Base-by-base conservation (phyloP, 371 early-diverging fungal species). In the Apophysomyces sp. region DNA sequence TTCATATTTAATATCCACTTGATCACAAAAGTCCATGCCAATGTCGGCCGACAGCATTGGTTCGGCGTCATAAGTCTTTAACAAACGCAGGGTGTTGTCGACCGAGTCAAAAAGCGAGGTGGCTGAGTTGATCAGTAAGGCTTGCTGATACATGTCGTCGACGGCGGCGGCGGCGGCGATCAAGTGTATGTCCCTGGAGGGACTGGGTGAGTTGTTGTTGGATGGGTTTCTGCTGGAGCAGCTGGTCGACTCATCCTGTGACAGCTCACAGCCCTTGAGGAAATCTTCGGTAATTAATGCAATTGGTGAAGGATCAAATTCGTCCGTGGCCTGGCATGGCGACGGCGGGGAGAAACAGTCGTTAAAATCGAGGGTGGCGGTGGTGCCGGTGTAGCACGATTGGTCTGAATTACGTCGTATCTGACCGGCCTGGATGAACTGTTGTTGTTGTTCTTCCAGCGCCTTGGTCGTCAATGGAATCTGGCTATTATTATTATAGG, bases 271-370 rank as follows among this genome's bases (percentile, higher is more conserved):
- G 24, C 49, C 21, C 21, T 44, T 44, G 6, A 44, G 24, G 9
- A 44, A 21, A 21, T 44, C 49, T 3, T 44, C 49, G 9, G 49
- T 4, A 44, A 44, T 16, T 4, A 44, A 44, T 8, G 18, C 18
- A 26, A 16, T 21, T 11, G 21, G 21, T 8, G 27, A 21, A 21
- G 49, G 21, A 18, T 44, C 49, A 44, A 44, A 44, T 21, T 44
- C 49, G 11, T 44, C 49, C 8, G 49, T 44, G n/a, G 49, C 49
- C 11, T 44, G 49, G 11, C 49, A 44, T 1, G 49, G 49, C 4
- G 64, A 52, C 37, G 78, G 73, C 26, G 76, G 76, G 7, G 79
- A 78, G 51, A 80, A 75, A 51, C 80, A 80, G 21, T 80, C 80
- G 44, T 71, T 68, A 41, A 80, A 80, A 55, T 80, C 80, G 26